Conservation (phyloP, 106 monocot genomes). For the Apostasia shenzhenica region DNA sequence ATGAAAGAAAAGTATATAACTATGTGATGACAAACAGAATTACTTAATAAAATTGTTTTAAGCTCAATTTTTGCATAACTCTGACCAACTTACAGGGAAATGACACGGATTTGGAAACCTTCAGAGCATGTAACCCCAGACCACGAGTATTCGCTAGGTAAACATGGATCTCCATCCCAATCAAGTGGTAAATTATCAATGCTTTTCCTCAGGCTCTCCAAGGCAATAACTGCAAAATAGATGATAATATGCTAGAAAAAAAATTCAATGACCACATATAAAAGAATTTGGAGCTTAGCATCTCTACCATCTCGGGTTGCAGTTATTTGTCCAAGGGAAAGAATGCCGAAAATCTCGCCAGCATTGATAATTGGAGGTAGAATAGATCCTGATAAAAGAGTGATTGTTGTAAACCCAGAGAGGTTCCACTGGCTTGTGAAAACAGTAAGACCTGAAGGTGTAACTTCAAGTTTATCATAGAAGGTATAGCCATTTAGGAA, state of each 20-base stretch:
- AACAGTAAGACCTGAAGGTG: conserved; percentile 48
- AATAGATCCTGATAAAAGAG: conserved; percentile 28
- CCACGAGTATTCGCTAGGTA: conserved; percentile 73
- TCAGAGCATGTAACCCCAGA: conserved; percentile 67
- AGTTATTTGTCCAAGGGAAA: conserved; percentile 42
- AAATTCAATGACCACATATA: background rate
- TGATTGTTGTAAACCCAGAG: conserved; percentile 56
- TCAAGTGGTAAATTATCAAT: conserved; percentile 58
- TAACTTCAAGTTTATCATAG: conserved; percentile 34
- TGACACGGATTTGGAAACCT: conserved; percentile 37
- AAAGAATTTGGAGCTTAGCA: background rate
- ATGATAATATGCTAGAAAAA: background rate
- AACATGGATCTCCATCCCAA: conserved; percentile 94
- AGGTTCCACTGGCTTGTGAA: conserved; percentile 69
- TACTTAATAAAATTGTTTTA: background rate
- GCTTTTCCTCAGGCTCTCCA: conserved; percentile 41
- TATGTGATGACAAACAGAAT: background rate
- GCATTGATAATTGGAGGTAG: conserved; percentile 73
- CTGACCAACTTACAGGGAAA: conserved; percentile 58
- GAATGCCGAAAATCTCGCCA: conserved; percentile 72
- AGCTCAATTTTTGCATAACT: too few species aligned
- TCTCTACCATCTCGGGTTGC: conserved; percentile 58
- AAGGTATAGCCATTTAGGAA: conserved; percentile 63
- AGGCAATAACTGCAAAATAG: conserved; percentile 47
- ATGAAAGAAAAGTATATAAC: background rate